Percentiles rank a stretch among this genome's conserved stretches.
Evolutionary conservation across 179 eudicot species (phyloP).

Genomic region (Kewa caespitosa): DNA sequence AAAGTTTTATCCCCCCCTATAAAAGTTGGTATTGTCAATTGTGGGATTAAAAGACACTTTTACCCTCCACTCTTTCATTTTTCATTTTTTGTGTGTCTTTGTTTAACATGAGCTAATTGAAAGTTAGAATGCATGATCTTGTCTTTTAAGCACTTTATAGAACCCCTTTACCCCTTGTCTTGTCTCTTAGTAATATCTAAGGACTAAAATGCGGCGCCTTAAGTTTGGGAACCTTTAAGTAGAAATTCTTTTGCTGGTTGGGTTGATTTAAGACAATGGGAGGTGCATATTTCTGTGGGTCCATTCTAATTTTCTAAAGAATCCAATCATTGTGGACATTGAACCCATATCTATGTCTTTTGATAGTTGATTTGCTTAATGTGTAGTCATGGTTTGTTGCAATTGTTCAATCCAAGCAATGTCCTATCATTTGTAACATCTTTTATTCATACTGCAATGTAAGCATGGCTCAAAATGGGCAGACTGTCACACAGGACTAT

Average conservation of each 20-base stretch:
- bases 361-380: conserved; percentile 21
- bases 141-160: conserved; percentile 14
- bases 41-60: neutral
- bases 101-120: neutral
- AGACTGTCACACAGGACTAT: conserved; percentile 9
- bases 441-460: neutral
- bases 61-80: too few species aligned
- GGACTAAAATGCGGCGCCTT: conserved; percentile 30
- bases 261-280: neutral
- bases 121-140: conserved; percentile 24
- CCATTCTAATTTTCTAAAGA: conserved; percentile 7
- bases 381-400: neutral
- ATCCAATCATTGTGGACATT: conserved; percentile 22
- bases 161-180: conserved; percentile 7
- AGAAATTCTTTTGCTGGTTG: conserved; percentile 11
- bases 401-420: conserved; percentile 1
- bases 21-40: neutral
- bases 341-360: conserved; percentile 19
- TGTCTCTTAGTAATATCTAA: conserved; percentile 29
- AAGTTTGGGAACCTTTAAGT: conserved; percentile 26
- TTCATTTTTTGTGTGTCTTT: neutral
- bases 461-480: conserved; percentile 19
- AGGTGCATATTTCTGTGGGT: conserved; percentile 12
- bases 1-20: conserved; percentile 3
- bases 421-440: conserved; percentile 14